A percentile compares a stretch with the other conserved stretches of the same genome.
These are phyloP conservation scores for Hysterangium stoloniferum DNA, from an alignment of 768 basidiomycete genomes.

Conservation along the genomic window DNA sequence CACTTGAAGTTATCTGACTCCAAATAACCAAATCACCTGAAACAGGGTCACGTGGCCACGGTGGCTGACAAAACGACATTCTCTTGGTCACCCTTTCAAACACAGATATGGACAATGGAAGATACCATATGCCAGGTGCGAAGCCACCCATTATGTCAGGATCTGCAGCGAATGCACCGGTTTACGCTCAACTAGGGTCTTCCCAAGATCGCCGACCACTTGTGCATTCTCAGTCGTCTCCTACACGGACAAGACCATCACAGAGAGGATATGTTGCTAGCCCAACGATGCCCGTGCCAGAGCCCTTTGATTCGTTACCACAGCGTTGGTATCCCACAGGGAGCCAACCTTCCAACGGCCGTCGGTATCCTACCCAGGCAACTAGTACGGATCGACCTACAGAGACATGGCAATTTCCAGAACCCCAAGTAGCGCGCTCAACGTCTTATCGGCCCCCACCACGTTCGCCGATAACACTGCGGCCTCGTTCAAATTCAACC, in stretches of 20 bases:
- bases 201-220: no score
- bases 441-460: conserved; percentile 18
- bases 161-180: no score
- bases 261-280: conserved; percentile 9
- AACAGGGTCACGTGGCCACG: no score
- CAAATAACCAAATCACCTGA: no score
- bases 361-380: conserved; percentile 1
- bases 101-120: no score
- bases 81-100: no score
- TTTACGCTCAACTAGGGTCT: no score
- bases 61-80: no score
- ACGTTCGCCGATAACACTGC: conserved; percentile 7
- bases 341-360: conserved; percentile 28
- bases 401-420: conserved; percentile 18
- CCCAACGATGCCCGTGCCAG: conserved; percentile 17
- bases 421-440: conserved; percentile 23
- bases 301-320: conserved; percentile 14
- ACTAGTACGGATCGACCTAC: background rate
- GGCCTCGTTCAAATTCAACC: conserved; percentile 20
- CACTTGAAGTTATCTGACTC: no score
- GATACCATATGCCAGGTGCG: no score
- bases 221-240: background rate
- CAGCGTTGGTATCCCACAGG: conserved; percentile 23
- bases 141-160: no score
- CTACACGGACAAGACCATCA: background rate